These are phyloP conservation scores for Dactylellina leptospora DNA, from an alignment of 2,329 filamentous ascomycete species.

Conservation along the genomic window DNA sequence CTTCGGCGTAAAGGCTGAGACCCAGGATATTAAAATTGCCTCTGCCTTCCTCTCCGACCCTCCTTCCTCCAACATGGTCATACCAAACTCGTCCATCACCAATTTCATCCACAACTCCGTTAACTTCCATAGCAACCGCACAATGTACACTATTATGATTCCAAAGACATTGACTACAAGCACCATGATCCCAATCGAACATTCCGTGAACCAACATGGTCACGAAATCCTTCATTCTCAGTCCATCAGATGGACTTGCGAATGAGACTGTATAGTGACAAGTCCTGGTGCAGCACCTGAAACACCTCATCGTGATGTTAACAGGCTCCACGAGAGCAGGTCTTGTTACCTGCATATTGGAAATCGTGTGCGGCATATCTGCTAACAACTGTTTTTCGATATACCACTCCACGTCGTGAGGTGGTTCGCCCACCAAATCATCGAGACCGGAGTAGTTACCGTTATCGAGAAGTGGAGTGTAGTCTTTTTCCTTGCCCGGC, in stretches of 20 bases:
- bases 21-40: conserved; percentile 40
- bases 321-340: conserved; percentile 40
- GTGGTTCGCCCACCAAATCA: conserved; percentile 41
- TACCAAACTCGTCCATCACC: conserved; percentile 44
- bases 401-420: conserved; percentile 47
- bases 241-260: conserved; percentile 22
- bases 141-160: conserved; percentile 50
- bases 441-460: conserved; percentile 45
- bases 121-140: conserved; percentile 40
- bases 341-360: conserved; percentile 38
- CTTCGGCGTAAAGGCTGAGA: conserved; percentile 28
- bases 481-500: conserved; percentile 43
- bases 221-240: conserved; percentile 37
- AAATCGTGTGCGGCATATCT: conserved; percentile 29
- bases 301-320: conserved; percentile 47
- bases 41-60: conserved; percentile 29
- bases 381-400: conserved; percentile 42
- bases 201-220: conserved; percentile 41
- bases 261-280: conserved; percentile 44
- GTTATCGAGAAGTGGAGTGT: conserved; percentile 42
- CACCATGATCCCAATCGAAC: conserved; percentile 49
- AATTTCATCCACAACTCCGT: conserved; percentile 22
- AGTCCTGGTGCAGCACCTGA: conserved; percentile 28
- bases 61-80: conserved; percentile 30
- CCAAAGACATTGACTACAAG: conserved; percentile 41